These are phyloP conservation scores for Xylaria sp. DNA, from an alignment of 2,329 filamentous ascomycete genomes.

Conservation along the genomic window DNA sequence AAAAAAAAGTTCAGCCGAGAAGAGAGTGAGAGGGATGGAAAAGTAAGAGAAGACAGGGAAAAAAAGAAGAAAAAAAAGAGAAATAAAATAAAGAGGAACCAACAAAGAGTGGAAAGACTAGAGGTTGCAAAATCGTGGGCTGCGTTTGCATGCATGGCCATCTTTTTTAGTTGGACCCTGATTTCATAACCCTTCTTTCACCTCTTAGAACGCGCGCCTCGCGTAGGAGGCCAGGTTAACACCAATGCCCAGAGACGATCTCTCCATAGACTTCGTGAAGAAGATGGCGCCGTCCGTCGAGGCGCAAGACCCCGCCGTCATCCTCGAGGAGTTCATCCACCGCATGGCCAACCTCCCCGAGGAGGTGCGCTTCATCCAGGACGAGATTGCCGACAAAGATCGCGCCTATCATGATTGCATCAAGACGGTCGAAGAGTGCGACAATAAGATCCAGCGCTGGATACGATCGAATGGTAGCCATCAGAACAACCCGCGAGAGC, in stretches of 20 bases:
- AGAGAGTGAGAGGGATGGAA: slow-evolving; percentile 36
- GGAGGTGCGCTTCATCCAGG: slow-evolving; percentile 84
- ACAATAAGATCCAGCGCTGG: slow-evolving; percentile 82
- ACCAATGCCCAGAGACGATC: slow-evolving; percentile 78
- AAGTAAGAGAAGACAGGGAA: slow-evolving; percentile 37
- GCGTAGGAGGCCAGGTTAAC: slow-evolving; percentile 61
- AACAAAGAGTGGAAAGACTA: slow-evolving; percentile 49
- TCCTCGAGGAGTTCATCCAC: slow-evolving; percentile 83
- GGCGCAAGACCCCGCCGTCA: slow-evolving; percentile 71
- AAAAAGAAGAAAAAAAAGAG: slow-evolving; percentile 38
- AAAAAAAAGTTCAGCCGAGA: slow-evolving; percentile 46
- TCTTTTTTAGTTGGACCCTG: slow-evolving; percentile 25
- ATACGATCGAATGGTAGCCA: slow-evolving; percentile 82
- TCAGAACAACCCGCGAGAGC: slow-evolving; percentile 79
- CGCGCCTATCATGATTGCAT: slow-evolving; percentile 75
- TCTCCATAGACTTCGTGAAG: slow-evolving; percentile 76
- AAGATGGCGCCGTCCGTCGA: slow-evolving; percentile 71
- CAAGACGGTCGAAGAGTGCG: slow-evolving; percentile 75
- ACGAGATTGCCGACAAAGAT: slow-evolving; percentile 86
- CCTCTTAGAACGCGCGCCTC: slow-evolving; percentile 41
- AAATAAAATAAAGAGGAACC: slow-evolving; percentile 46
- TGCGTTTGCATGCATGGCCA: slow-evolving; percentile 29
- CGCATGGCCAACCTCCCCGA: slow-evolving; percentile 81
- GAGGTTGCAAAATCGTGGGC: slow-evolving; percentile 12
- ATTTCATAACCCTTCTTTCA: slow-evolving; percentile 22